Percentiles rank a stretch among this genome's conserved stretches.
Evolutionary conservation across 257 asterid genomes (phyloP).

Genomic region (Marsdenia floribunda): DNA sequence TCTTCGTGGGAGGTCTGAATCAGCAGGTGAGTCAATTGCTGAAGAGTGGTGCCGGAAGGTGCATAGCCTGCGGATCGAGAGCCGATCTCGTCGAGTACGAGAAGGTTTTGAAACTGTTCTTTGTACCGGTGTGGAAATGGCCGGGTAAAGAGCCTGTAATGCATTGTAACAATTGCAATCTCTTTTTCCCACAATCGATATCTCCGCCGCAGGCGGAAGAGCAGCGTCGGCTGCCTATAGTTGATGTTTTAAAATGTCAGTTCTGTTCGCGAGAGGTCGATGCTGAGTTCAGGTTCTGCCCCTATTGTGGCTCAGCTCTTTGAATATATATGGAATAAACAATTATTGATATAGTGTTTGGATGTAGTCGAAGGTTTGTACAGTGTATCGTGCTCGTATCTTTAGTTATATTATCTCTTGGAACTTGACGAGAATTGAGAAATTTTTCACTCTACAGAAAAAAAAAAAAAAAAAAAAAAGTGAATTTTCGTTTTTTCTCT

Average conservation of each 20-base stretch:
- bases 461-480: no score
- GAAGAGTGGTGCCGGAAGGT: slow-evolving; percentile 57
- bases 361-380: background rate
- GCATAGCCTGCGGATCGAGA: slow-evolving; percentile 68
- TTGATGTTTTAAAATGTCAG: slow-evolving; percentile 31
- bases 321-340: slow-evolving; percentile 11
- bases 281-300: slow-evolving; percentile 59
- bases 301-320: slow-evolving; percentile 58
- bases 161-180: slow-evolving; percentile 56
- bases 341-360: background rate
- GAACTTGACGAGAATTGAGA: no score
- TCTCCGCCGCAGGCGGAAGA: slow-evolving; percentile 22
- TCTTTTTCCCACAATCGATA: slow-evolving; percentile 52
- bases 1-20: slow-evolving; percentile 68
- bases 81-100: slow-evolving; percentile 82
- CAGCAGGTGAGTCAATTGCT: slow-evolving; percentile 66
- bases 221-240: slow-evolving; percentile 8
- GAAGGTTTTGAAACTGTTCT: slow-evolving; percentile 66
- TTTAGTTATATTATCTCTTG: background rate
- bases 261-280: slow-evolving; percentile 52
- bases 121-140: slow-evolving; percentile 84
- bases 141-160: slow-evolving; percentile 63
- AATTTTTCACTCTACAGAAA: no score
- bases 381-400: background rate
- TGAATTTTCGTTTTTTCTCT: no score